phyloP scores from a whole-genome alignment of 2,329 filamentous ascomycete species.

The Talaromyces sp. region DNA sequence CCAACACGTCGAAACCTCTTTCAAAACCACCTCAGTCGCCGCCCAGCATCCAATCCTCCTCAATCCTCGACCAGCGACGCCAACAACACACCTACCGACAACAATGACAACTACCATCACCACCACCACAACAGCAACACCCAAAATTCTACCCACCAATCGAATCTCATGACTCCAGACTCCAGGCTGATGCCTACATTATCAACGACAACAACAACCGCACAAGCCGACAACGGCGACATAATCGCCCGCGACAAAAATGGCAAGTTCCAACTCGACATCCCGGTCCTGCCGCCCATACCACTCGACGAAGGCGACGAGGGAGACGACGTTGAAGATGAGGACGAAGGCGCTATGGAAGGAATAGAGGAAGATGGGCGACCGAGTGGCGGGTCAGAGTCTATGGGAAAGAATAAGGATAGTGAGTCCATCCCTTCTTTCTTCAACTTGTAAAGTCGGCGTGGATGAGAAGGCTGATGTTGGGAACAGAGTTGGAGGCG shows the following conservation, averaged over 20 bases:
- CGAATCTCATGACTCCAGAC: not conserved
- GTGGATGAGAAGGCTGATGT: not conserved
- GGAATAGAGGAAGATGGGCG: conserved; percentile 49
- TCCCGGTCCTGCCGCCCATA: conserved; percentile 40
- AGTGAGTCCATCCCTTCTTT: conserved; percentile 29
- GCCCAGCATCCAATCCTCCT: conserved; percentile 6
- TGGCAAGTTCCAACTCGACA: conserved; percentile 47
- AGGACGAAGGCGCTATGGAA: conserved; percentile 34
- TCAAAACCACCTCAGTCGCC: conserved; percentile 16
- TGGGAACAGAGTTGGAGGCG: conserved; percentile 43
- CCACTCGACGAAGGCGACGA: conserved; percentile 38
- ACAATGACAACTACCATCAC: not conserved
- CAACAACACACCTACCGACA: not conserved
- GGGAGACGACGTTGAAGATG: conserved; percentile 34
- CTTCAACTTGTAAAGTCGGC: not conserved
- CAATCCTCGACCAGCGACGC: conserved; percentile 1
- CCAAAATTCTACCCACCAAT: not conserved
- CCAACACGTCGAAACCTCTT: conserved; percentile 17
- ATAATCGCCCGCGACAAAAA: conserved; percentile 50
- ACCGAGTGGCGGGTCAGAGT: conserved; percentile 46
- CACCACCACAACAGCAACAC: not conserved
- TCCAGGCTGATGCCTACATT: not conserved
- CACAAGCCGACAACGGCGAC: conserved; percentile 36
- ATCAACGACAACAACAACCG: not conserved
- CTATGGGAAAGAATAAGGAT: conserved; percentile 37